A percentile compares a stretch with the other conserved stretches of the same genome.
phyloP scores from a whole-genome alignment of 805 yeast species.

The Teunomyces lycoperdinae region DNA sequence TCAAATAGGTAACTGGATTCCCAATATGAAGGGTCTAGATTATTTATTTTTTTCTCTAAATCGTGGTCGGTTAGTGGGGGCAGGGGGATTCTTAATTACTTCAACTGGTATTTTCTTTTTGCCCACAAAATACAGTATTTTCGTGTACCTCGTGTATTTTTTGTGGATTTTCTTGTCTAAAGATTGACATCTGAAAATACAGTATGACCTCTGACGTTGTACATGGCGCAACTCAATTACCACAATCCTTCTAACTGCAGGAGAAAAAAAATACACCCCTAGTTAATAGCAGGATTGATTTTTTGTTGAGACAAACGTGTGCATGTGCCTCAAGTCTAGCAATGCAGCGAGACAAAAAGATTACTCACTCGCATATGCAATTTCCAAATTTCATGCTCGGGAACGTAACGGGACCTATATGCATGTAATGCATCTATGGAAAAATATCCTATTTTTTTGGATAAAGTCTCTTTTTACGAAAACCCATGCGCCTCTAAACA shows the following conservation, averaged over 20 bases:
- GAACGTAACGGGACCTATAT: not conserved
- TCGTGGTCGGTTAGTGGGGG: too few species aligned
- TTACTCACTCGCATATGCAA: constrained; percentile 1
- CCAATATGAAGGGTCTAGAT: too few species aligned
- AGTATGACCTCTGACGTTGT: not conserved
- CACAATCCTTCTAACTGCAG: not conserved
- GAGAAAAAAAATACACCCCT: not conserved
- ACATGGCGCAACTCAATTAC: not conserved
- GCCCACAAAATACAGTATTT: too few species aligned
- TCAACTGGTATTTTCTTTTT: too few species aligned
- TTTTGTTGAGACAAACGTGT: not conserved
- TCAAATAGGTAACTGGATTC: too few species aligned
- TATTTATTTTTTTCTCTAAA: too few species aligned
- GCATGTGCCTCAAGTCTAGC: not conserved
- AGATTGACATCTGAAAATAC: not conserved
- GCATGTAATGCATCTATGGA: not conserved
- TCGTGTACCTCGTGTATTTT: not conserved
- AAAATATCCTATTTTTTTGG: not conserved
- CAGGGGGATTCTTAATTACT: too few species aligned
- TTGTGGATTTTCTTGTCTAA: not conserved
- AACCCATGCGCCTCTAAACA: constrained; percentile 1
- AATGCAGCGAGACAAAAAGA: not conserved
- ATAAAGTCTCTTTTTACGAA: not conserved
- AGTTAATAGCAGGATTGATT: not conserved
- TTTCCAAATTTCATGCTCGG: not conserved